phyloP scores from a whole-genome alignment of 1,284 basidiomycete genomes.

The Xanthoconium separans region DNA sequence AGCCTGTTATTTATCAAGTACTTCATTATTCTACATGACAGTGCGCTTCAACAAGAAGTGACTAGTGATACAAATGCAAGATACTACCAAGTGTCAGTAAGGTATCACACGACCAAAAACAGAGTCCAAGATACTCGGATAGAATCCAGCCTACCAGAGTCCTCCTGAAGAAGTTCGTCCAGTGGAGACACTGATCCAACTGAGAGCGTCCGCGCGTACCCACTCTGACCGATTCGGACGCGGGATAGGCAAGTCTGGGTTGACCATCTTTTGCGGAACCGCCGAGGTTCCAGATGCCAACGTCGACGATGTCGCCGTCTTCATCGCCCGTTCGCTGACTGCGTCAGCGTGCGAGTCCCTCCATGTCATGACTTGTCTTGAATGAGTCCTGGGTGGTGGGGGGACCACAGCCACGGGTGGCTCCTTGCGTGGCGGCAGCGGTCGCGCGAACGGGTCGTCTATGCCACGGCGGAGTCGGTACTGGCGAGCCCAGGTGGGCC shows the following conservation, averaged over 20 bases:
- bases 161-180: slow-evolving; percentile 6
- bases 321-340: background rate
- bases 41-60: background rate
- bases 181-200: slow-evolving; percentile 23
- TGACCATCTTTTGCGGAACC: slow-evolving; percentile 43
- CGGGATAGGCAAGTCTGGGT: slow-evolving; percentile 58
- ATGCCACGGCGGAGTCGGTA: slow-evolving; percentile 48
- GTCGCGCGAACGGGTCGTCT: slow-evolving; percentile 40
- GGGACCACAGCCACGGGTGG: slow-evolving; percentile 3
- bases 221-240: slow-evolving; percentile 49
- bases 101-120: background rate
- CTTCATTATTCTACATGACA: slow-evolving; percentile 2
- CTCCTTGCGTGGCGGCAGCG: slow-evolving; percentile 8
- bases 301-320: background rate
- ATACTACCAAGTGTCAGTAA: background rate
- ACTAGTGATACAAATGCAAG: slow-evolving; percentile 21
- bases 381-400: slow-evolving; percentile 19
- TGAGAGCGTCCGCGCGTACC: slow-evolving; percentile 48
- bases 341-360: slow-evolving; percentile 4
- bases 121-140: background rate
- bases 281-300: slow-evolving; percentile 3
- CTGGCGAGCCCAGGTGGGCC: slow-evolving; percentile 48
- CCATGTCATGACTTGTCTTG: slow-evolving; percentile 3
- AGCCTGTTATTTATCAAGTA: slow-evolving; percentile 5
- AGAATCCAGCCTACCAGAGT: slow-evolving; percentile 9